phyloP scores from a whole-genome alignment of 257 asterid species.

The Nicotiana noctiflora region DNA sequence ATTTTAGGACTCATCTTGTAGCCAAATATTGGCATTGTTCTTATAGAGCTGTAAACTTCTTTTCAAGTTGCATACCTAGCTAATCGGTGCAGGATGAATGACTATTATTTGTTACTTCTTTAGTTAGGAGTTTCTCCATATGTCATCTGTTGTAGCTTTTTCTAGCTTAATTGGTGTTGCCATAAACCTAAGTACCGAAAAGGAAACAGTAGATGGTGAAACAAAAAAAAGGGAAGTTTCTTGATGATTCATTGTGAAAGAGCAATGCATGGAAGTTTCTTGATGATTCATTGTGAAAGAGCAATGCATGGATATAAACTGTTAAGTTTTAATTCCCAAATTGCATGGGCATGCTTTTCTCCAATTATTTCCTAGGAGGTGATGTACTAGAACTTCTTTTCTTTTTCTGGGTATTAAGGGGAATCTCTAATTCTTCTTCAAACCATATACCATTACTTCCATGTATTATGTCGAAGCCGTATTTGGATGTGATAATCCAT shows the following conservation, averaged over 20 bases:
- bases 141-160: neutral
- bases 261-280: neutral
- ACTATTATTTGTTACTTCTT: neutral
- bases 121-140: neutral
- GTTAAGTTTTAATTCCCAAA: neutral
- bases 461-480: neutral
- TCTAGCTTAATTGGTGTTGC: neutral
- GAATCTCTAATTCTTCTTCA: neutral
- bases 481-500: neutral
- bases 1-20: neutral
- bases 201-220: neutral
- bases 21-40: neutral
- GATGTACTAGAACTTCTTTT: neutral
- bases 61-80: neutral
- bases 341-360: neutral
- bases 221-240: neutral
- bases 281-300: neutral
- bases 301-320: neutral
- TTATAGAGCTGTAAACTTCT: neutral
- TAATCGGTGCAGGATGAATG: neutral
- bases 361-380: constrained; percentile 3
- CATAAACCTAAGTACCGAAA: neutral
- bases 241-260: neutral
- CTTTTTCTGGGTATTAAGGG: neutral
- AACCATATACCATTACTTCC: neutral